These are phyloP conservation scores for Ceratobasidium sp. DNA, from an alignment of 1,284 basidiomycete species.

Conservation along the genomic window DNA sequence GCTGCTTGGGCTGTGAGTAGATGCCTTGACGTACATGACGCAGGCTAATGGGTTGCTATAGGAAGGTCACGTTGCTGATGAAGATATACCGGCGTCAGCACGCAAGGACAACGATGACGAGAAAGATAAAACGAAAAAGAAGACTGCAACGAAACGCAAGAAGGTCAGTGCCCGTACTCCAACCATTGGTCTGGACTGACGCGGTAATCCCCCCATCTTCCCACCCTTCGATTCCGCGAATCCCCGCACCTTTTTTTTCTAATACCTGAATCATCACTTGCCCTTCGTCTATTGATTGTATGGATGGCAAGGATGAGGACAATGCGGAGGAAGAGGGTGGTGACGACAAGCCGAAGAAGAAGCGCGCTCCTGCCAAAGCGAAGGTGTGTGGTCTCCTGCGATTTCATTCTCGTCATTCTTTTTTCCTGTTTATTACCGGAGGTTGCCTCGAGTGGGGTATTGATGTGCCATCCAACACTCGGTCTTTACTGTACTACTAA, in stretches of 20 bases:
- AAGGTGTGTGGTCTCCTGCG: constrained; percentile 28
- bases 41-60: constrained; percentile 52
- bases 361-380: constrained; percentile 50
- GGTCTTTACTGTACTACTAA: background rate
- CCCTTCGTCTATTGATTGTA: background rate
- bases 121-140: constrained; percentile 66
- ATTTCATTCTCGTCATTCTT: background rate
- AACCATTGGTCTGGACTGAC: constrained; percentile 10
- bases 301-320: constrained; percentile 18
- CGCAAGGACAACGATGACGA: constrained; percentile 67
- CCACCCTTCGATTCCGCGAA: background rate
- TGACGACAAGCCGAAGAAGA: constrained; percentile 62
- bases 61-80: constrained; percentile 79
- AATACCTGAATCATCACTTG: background rate
- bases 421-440: background rate
- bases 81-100: constrained; percentile 81
- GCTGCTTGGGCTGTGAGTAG: constrained; percentile 67
- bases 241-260: background rate
- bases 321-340: constrained; percentile 28
- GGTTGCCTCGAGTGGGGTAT: background rate
- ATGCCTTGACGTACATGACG: background rate
- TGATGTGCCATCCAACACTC: background rate
- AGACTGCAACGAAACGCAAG: constrained; percentile 52
- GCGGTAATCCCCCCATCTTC: background rate
- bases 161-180: constrained; percentile 36